These are phyloP conservation scores for Erodium chrysanthum DNA, from an alignment of 441 rosid genomes.

Conservation along the genomic window DNA sequence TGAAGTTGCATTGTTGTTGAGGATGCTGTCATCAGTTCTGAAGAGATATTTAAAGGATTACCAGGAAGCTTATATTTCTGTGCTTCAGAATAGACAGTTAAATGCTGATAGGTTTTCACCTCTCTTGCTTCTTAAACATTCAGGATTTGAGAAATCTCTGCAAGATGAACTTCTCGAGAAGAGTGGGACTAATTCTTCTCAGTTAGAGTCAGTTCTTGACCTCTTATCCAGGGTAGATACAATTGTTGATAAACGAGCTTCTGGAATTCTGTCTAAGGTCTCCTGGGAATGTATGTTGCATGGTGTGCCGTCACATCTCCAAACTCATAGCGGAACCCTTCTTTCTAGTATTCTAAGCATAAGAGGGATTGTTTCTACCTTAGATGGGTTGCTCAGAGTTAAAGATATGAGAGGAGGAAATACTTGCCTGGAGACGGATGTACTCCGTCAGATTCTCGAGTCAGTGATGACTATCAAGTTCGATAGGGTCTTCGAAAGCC, in stretches of 20 bases:
- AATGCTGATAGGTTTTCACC: constrained; percentile 38
- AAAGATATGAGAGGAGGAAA: constrained; percentile 32
- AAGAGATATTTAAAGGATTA: constrained; percentile 44
- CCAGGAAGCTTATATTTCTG: constrained; percentile 72
- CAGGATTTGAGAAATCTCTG: constrained; percentile 57
- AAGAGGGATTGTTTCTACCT: constrained; percentile 48
- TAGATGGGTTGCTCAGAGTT: constrained; percentile 55
- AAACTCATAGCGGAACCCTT: constrained; percentile 52
- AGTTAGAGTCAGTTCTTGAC: constrained; percentile 54
- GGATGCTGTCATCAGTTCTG: constrained; percentile 58
- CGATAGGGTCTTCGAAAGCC: constrained; percentile 62
- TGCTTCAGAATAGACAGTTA: constrained; percentile 38
- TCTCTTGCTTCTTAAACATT: constrained; percentile 76
- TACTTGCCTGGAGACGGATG: constrained; percentile 40
- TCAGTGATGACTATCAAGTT: constrained; percentile 66
- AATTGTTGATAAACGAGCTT: constrained; percentile 54
- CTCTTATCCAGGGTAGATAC: constrained; percentile 49
- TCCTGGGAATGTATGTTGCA: constrained; percentile 82
- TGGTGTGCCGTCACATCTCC: constrained; percentile 78
- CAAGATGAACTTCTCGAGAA: constrained; percentile 64
- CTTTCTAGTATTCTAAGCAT: constrained; percentile 72
- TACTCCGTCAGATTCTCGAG: constrained; percentile 46
- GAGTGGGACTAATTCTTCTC: constrained; percentile 42
- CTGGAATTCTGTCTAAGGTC: constrained; percentile 53
- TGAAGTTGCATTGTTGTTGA: constrained; percentile 41